Base-by-base conservation (phyloP, 2,329 filamentous ascomycete genomes). In the Diaporthe eres region DNA sequence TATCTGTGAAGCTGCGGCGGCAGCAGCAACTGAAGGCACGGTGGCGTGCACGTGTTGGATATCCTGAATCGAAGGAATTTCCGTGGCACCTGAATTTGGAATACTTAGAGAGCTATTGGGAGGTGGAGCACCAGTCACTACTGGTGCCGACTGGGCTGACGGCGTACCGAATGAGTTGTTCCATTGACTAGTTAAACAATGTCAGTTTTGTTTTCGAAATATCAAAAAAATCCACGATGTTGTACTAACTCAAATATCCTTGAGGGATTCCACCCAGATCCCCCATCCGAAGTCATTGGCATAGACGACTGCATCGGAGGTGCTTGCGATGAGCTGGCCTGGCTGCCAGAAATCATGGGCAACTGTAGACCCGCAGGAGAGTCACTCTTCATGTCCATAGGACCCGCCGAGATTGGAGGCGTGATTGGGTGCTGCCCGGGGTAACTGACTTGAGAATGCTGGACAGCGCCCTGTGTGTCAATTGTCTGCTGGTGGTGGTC, bases 91-190 rank as follows among this genome's bases (percentile, higher is more conserved):
- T 82, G 88, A 87, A 78, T 87, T 86, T 78, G 87, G 82, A 81
- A 88, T 83, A 84, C 87, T 90, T 85, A 91, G 86, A 85, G 87
- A 84, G 82, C 83, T 87, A 82, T 86, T 83, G 81, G 88, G 86
- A 79, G 86, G 82, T 72, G 74, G 75, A 79, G 84, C 84, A 80
- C 85, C 82, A 76, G 86, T 83, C 75, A 81, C 81, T 77, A 84
- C 83, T 70, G 65, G 65, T 77, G 85, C 84, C 78, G 86, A 81
- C 80, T 88, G 86, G 80, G 85, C 84, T 79, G 86, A 85, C 76
- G 91, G 92, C 84, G 93, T 94, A 88, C 95, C 94, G 86, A 98
- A 98, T 79, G 96, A 96, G 82, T 94, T 93, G 85, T 98, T 96
- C 96, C 96, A 98, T 88, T 98, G 95, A 84, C 96, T 98, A 81